Evolutionary conservation across 106 monocot genomes (phyloP), one percentile per base, ranked within the genome.

Genomic region (Vanilla planifolia): DNA sequence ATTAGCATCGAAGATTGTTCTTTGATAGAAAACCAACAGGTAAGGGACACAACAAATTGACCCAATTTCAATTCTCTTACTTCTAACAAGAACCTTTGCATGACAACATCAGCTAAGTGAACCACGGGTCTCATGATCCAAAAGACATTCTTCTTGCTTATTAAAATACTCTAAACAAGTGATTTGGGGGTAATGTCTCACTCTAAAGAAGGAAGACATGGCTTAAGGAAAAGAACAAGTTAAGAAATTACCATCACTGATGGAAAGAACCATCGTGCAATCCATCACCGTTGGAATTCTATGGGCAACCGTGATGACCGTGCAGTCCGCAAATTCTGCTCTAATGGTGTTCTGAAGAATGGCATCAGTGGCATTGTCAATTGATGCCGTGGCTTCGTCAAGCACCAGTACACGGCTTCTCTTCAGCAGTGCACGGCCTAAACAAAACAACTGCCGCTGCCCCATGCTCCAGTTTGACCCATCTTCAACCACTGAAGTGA

Each of bases 381-480:
- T 96, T 3, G 96, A 96, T 24, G 96, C 96, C 22, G 96, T 96
- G 21, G 96, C 96, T 64, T 96, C 96, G 59, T 96, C 96, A 25
- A 96, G 90, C 9, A 91, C 84, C 19, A 96, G 44, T 67, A 96
- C 85, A 2, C 74, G 78, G 51, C 84, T 79, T 75, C 84, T 76
- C 69, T 71, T 87, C 30, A 96, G 51, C 23, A 96, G 48, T 23
- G 96, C 86, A 17, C 96, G 77, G 1, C 96, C 87, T 60, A 96
- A 72, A 71, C 96, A 96, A 51, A 96, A 96, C 21, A 96, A 51
- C 59, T 96, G 96, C 8, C 91, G 36, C 40, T 96, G 96, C 16
- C 96, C 96, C 76, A 91, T 76, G 73, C 96, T 96, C 96, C 96
- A 96, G 48, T 96, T 96, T 10, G 81, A 84, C 55, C 96, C 96